Evolutionary conservation across 23 red algal species (phyloP), one percentile per base, ranked within the genome.

Genomic region (Rhodosorus marinus): DNA sequence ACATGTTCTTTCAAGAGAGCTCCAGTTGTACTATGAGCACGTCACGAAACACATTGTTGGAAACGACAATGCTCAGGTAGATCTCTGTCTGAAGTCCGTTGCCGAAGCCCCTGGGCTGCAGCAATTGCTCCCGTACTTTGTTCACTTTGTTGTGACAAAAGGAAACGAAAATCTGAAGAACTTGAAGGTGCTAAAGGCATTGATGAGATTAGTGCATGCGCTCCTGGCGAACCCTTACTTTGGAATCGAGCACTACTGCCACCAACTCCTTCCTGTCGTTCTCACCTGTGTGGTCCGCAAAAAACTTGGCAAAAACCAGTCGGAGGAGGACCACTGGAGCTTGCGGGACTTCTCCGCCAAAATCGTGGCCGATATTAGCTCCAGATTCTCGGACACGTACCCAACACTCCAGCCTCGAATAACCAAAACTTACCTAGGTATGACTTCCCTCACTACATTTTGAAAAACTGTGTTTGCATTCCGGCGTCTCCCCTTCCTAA

Each of bases 321-420:
- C 40, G 19, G 90, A 98, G 35, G n/a, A n/a, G n/a, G 59, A 83
- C 65, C 90, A 98, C 27, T 98, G 90, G 90, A 51, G 61, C 7
- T 64, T 98, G 11, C 78, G 90, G 51, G 90, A 85, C 29, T 62
- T 57, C 50, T 49, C 90, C 24, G 64, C 79, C 0, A 60, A 48
- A 23, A 31, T 98, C 0, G 17, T 85, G 29, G 48, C 52, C 28
- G 42, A 59, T 35, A 71, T 98, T 3, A 74, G 70, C 67, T 9
- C 33, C 17, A 29, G 26, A 15, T 98, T 69, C 53, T 64, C 62
- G 9, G 33, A 42, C 8, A 26, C 58, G 9, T 98, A 78, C 51
- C 52, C 64, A 20, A 70, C 48, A 14, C 34, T 98, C 15, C 72
- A 80, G 38, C 68, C 60, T 5, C 72, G 79, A 15, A 79, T 98